phyloP scores from a whole-genome alignment of 2,329 filamentous ascomycete species.

The Chrysoporthe deuterocubensis region DNA sequence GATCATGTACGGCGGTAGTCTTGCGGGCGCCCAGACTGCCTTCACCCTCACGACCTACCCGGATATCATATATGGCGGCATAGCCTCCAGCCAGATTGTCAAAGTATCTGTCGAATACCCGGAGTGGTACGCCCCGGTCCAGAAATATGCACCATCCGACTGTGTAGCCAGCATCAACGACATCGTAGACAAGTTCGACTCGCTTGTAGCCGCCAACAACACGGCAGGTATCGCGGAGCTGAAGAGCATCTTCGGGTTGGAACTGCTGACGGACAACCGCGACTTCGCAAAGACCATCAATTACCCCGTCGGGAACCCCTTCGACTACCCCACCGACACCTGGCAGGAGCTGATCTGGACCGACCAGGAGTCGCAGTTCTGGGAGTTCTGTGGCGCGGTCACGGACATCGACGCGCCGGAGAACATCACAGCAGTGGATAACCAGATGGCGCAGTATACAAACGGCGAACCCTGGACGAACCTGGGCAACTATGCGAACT shows the following conservation, averaged over 20 bases:
- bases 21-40: constrained; percentile 25
- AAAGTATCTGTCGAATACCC: constrained; percentile 48
- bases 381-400: constrained; percentile 55
- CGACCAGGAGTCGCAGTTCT: constrained; percentile 52
- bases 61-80: constrained; percentile 51
- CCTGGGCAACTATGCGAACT: constrained; percentile 56
- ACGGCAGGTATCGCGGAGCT: constrained; percentile 47
- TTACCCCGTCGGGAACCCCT: constrained; percentile 50
- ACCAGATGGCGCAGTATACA: constrained; percentile 51
- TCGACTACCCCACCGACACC: constrained; percentile 53
- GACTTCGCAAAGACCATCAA: constrained; percentile 55
- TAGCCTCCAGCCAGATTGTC: constrained; percentile 50
- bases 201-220: constrained; percentile 47
- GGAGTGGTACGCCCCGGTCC: constrained; percentile 54
- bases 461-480: constrained; percentile 53
- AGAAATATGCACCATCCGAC: constrained; percentile 53
- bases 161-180: constrained; percentile 52
- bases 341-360: constrained; percentile 60
- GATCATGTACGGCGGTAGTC: constrained; percentile 27
- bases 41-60: constrained; percentile 52
- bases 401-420: constrained; percentile 49
- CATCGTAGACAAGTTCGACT: constrained; percentile 55
- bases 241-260: constrained; percentile 53
- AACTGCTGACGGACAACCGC: constrained; percentile 46
- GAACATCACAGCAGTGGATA: constrained; percentile 49